Conservation (phyloP, 2,329 filamentous ascomycete species). For the Zymoseptoria passerinii region DNA sequence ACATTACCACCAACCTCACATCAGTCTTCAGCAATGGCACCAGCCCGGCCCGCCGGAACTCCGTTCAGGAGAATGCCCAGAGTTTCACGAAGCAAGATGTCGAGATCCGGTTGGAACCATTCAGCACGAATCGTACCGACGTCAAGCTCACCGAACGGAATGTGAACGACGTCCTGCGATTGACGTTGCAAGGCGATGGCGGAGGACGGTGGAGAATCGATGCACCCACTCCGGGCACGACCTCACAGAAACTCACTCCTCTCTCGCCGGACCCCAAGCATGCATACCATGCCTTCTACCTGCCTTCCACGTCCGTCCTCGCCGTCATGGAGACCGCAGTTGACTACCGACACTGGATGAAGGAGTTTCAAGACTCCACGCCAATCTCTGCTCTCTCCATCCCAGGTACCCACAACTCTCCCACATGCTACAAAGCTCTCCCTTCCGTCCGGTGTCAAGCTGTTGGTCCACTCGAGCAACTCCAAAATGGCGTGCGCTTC, state of each 20-base stretch:
- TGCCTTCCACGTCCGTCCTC: constrained; percentile 35
- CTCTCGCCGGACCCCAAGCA: constrained; percentile 33
- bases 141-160: constrained; percentile 51
- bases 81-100: constrained; percentile 56
- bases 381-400: constrained; percentile 77
- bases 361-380: constrained; percentile 59
- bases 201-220: constrained; percentile 62
- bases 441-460: constrained; percentile 92
- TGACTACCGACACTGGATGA: constrained; percentile 68
- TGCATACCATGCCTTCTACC: constrained; percentile 37
- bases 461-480: constrained; percentile 65
- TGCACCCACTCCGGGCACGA: constrained; percentile 47
- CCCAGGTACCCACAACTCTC: constrained; percentile 91
- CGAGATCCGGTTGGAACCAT: constrained; percentile 57
- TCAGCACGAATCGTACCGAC: constrained; percentile 55
- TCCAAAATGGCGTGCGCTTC: constrained; percentile 86
- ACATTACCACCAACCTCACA: constrained; percentile 33
- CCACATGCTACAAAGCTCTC: constrained; percentile 73
- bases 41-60: constrained; percentile 29
- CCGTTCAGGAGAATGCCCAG: constrained; percentile 48
- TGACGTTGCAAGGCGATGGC: constrained; percentile 61
- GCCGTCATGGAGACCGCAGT: constrained; percentile 62
- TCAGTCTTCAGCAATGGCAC: constrained; percentile 18
- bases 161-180: constrained; percentile 57
- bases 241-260: constrained; percentile 29